phyloP scores from a whole-genome alignment of 345 rosid species.

The Citrus australasica region DNA sequence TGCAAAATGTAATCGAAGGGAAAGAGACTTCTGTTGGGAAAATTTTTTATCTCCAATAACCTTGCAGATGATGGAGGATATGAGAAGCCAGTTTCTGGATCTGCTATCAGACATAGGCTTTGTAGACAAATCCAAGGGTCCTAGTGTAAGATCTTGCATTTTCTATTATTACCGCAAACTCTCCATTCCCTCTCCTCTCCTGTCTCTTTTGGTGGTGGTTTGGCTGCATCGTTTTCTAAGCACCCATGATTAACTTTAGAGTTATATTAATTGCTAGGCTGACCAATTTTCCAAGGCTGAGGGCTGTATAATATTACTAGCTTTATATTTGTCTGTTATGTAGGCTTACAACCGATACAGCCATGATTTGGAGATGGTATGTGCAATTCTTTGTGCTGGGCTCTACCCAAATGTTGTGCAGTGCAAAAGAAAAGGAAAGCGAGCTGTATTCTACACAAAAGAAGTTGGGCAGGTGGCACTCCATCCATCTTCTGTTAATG shows the following conservation, averaged over 20 bases:
- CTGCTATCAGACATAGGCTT: constrained; percentile 85
- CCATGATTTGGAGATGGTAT: constrained; percentile 84
- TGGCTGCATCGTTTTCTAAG: background rate
- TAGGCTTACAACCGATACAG: constrained; percentile 87
- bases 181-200: background rate
- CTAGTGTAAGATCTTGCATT: constrained; percentile 54
- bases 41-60: constrained; percentile 75
- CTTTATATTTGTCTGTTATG: constrained; percentile 10
- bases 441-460: constrained; percentile 83
- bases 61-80: constrained; percentile 89
- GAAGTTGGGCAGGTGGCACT: constrained; percentile 94
- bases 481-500: constrained; percentile 94
- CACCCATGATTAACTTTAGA: background rate
- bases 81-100: constrained; percentile 90
- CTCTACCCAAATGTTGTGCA: constrained; percentile 97
- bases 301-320: background rate
- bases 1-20: constrained; percentile 66
- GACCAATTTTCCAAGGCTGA: background rate
- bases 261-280: background rate
- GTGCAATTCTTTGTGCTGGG: constrained; percentile 88
- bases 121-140: constrained; percentile 79
- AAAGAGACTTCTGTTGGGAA: constrained; percentile 82
- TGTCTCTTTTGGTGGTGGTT: background rate
- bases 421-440: constrained; percentile 95
- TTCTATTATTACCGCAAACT: background rate